These are phyloP conservation scores for Diaporthe humulicola DNA, from an alignment of 2,329 filamentous ascomycete species.

Conservation along the genomic window DNA sequence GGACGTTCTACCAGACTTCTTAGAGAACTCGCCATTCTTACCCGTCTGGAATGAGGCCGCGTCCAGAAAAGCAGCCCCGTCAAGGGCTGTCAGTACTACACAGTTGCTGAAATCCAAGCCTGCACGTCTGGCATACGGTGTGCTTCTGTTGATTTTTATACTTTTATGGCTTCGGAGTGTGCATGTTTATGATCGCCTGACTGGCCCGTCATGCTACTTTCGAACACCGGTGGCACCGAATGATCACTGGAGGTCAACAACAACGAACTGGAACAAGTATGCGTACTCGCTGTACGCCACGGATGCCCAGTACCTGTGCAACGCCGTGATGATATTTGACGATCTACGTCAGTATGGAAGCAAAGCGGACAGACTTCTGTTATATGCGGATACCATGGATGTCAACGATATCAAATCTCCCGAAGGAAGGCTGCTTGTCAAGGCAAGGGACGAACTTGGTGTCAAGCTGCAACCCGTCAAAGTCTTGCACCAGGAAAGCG, in stretches of 20 bases:
- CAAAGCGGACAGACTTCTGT: conserved; percentile 11
- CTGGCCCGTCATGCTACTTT: conserved; percentile 30
- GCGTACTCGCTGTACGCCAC: conserved; percentile 31
- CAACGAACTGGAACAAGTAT: conserved; percentile 11
- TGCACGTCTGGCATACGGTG: conserved; percentile 7
- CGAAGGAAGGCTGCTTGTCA: conserved; percentile 24
- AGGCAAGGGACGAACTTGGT: conserved; percentile 26
- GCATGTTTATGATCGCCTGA: conserved; percentile 18
- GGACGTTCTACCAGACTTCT: conserved; percentile 25
- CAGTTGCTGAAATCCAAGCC: conserved; percentile 32
- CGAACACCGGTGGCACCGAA: conserved; percentile 20
- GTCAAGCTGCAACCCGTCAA: conserved; percentile 30
- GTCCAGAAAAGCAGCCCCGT: neutral
- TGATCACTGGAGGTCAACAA: conserved; percentile 1
- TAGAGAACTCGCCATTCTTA: conserved; percentile 29
- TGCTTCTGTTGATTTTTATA: neutral
- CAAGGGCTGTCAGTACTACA: neutral
- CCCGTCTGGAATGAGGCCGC: conserved; percentile 18
- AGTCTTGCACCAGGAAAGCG: conserved; percentile 25
- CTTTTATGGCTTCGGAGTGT: neutral
- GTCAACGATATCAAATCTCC: neutral
- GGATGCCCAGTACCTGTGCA: conserved; percentile 19
- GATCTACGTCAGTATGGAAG: conserved; percentile 18
- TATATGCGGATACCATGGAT: conserved; percentile 22
- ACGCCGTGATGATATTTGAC: conserved; percentile 30